Evolutionary conservation across 2,329 filamentous ascomycete species (phyloP), one percentile per base, ranked within the genome.

Genomic region (Colletotrichum destructivum): DNA sequence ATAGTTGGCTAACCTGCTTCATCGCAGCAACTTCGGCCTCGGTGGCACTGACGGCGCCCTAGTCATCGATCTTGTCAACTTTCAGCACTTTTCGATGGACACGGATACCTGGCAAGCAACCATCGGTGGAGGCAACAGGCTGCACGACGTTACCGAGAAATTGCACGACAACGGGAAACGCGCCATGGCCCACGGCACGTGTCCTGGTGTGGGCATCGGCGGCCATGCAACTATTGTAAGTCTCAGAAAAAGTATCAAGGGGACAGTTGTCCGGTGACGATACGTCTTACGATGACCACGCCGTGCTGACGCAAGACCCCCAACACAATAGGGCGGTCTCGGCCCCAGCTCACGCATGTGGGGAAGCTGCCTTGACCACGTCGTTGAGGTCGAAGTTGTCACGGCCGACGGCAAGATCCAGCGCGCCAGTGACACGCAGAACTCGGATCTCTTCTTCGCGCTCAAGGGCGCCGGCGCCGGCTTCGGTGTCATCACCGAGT

Each of bases 151-250:
- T 16, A 87, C 88, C 12, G 77, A 83, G 46, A 79, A 82, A 52
- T 80, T 91, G 12, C 85, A 88, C 67, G 76, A 84, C 9, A 82
- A 86, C 64, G 88, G 88, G 7, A 82, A 84, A 38, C 84, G 89
- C n/a, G 89, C 89, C 2, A 86, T 91, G 63, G 82, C 89, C 0
- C 89, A 91, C 66, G 89, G 89, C 12, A 87, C 88, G 1, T 91
- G 89, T 70, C 88, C 89, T 0, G 85, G 85, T 7, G 88, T 91
- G 13, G 89, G 89, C 7, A 83, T 89, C 12, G 89, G 88, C 46
- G 89, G 89, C 0, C 88, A 91, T 75, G 85, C 88, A 3, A 89
- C 88, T 2, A 87, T 89, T 68, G 87, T 88, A 74, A 75, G 84
- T 78, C 12, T 38, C 31, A 56, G 42, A 52, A 54, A 60, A 35